Percentiles rank a stretch among this genome's conserved stretches.
Evolutionary conservation across 192 early-diverging fungal genomes (phyloP).

Genomic region (Podila epicladia): DNA sequence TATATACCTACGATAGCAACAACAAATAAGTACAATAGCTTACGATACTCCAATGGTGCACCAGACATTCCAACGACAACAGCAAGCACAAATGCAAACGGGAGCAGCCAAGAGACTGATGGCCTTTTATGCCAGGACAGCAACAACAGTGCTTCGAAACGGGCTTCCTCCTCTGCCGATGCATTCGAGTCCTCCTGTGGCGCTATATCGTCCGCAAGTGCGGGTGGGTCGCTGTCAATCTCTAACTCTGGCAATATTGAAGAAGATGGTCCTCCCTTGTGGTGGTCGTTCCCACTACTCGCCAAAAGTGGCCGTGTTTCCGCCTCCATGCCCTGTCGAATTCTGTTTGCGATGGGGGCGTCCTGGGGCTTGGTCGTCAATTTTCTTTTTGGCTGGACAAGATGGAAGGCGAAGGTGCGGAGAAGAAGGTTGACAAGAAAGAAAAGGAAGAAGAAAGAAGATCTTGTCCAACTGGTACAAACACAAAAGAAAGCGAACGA

Average conservation of each 20-base stretch:
- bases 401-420: neutral
- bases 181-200: neutral
- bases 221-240: too few relatives aligned
- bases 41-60: slow-evolving; percentile 5
- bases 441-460: neutral
- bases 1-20: neutral
- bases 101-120: slow-evolving; percentile 1
- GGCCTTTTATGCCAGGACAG: slow-evolving; percentile 4
- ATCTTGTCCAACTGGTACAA: neutral
- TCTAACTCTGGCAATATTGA: neutral
- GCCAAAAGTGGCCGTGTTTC: slow-evolving; percentile 7
- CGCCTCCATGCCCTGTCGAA: too few relatives aligned
- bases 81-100: neutral
- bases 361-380: too few relatives aligned
- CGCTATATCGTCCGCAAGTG: too few relatives aligned
- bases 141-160: neutral
- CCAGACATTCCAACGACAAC: neutral
- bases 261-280: neutral
- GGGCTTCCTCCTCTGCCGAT: neutral
- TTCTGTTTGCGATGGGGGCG: too few relatives aligned
- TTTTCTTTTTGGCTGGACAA: neutral
- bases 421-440: neutral
- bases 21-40: neutral
- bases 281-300: neutral
- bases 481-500: too few relatives aligned